Conservation (phyloP, 1,139 yeast genomes). For the Torulaspora pretoriensis region DNA sequence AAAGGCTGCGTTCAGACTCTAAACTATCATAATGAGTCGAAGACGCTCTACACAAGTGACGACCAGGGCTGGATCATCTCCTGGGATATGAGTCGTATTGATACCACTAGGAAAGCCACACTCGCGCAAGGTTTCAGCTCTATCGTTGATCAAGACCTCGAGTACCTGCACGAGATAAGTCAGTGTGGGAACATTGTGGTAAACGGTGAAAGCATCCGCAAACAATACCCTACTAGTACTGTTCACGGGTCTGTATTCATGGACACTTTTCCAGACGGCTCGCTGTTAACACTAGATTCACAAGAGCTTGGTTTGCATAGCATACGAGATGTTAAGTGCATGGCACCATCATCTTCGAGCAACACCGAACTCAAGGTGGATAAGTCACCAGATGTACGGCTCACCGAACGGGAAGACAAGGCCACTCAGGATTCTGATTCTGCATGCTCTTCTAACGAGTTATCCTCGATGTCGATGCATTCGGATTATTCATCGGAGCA, state of each 20-base stretch:
- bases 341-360: neutral
- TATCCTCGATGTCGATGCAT: conserved; percentile 10
- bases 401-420: conserved; percentile 3
- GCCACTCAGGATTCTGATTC: conserved; percentile 12
- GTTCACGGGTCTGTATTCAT: conserved; percentile 15
- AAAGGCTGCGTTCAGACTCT: conserved; percentile 24
- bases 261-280: conserved; percentile 17
- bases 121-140: conserved; percentile 27
- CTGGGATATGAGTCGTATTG: conserved; percentile 25
- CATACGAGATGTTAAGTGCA: conserved; percentile 18
- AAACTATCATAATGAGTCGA: conserved; percentile 15
- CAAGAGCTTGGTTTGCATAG: conserved; percentile 27
- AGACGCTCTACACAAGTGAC: conserved; percentile 25
- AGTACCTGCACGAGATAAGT: conserved; percentile 13
- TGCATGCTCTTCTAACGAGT: conserved; percentile 9
- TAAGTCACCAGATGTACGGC: neutral
- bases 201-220: conserved; percentile 7
- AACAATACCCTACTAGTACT: conserved; percentile 1
- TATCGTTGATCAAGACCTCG: conserved; percentile 12
- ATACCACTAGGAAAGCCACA: conserved; percentile 18
- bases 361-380: neutral
- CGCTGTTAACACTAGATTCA: conserved; percentile 21
- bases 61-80: conserved; percentile 28
- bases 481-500: conserved; percentile 14
- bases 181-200: conserved; percentile 29